A percentile compares a stretch with the other conserved stretches of the same genome.
These are phyloP conservation scores for Penicillium janthinellum DNA, from an alignment of 2,329 filamentous ascomycete species.

Conservation along the genomic window DNA sequence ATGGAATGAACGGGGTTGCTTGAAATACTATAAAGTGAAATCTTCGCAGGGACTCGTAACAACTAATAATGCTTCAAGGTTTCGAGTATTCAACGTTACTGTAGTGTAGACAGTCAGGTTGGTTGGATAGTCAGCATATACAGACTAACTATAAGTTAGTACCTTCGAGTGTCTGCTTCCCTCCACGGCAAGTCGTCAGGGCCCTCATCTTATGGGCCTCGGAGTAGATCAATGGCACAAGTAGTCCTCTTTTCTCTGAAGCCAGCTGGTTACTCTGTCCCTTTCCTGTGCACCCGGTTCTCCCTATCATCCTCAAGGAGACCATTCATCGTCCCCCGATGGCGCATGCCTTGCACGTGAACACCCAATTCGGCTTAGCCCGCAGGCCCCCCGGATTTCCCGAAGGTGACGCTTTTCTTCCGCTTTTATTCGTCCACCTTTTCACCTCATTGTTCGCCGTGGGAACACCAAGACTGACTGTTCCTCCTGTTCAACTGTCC, in stretches of 20 bases:
- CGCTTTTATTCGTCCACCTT: slow-evolving; percentile 3
- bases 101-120: background rate
- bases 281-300: background rate
- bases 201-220: background rate
- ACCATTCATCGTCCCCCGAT: slow-evolving; percentile 9
- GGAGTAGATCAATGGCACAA: background rate
- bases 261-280: background rate
- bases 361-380: slow-evolving; percentile 22
- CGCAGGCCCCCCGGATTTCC: slow-evolving; percentile 24
- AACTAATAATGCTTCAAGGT: background rate
- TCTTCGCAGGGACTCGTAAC: background rate
- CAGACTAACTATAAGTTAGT: background rate
- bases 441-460: slow-evolving; percentile 11
- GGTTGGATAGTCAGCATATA: background rate
- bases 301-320: background rate
- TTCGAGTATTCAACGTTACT: background rate
- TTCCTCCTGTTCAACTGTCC: background rate
- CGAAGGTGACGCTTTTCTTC: slow-evolving; percentile 24
- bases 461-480: slow-evolving; percentile 2
- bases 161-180: background rate
- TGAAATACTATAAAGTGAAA: background rate
- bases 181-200: background rate
- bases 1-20: background rate
- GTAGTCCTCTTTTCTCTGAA: background rate
- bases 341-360: slow-evolving; percentile 24